Evolutionary conservation across 305 asterid species (phyloP), one percentile per base, ranked within the genome.

Genomic region (Fraxinus angustifolia): DNA sequence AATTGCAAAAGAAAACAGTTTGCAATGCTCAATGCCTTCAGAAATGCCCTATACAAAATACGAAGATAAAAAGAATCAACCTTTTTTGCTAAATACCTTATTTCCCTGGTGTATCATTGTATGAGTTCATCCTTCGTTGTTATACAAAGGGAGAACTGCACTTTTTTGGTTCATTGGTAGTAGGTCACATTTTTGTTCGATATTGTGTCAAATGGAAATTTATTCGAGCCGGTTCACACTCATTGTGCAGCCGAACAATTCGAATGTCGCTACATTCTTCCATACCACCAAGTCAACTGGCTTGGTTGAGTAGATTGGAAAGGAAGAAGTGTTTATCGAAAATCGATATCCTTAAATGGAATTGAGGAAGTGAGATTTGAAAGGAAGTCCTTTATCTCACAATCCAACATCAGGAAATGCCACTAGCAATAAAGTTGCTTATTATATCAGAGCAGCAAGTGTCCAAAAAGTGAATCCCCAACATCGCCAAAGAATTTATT

Each of bases 401-500:
- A 34, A 68, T 68, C 21, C 38, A 68, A 68, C 74, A 76, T 70
- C 86, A 83, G 58, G 56, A 67, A 77, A 76, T 60, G 45, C 65
- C 12, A 38, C 5, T 21, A 26, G 34, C 72, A 35, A 12, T 33
- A 65, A 34, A 16, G 75, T 40, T 81, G 36, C 38, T 8, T 36
- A 28, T 28, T 26, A 73, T 48, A 60, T 28, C 1, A 65, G 33
- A 21, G 72, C 67, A 67, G 42, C 53, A 23, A 76, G 35, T 7
- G 77, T 48, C 53, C 23, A 28, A 33, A 85, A 58, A 94, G 90
- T 0, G 93, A 84, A 84, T 79, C 38, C 2, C 90, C 94, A 73
- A 93, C 83, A 1, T 80, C 91, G 71, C 98, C 97, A 80, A 0
- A 73, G 82, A 94, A 86, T 80, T 83, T 93, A 62, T 94, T 94